A percentile compares a stretch with the other conserved stretches of the same genome.
Evolutionary conservation across 2,329 filamentous ascomycete genomes (phyloP).

Genomic region (Juglanconis sp.): DNA sequence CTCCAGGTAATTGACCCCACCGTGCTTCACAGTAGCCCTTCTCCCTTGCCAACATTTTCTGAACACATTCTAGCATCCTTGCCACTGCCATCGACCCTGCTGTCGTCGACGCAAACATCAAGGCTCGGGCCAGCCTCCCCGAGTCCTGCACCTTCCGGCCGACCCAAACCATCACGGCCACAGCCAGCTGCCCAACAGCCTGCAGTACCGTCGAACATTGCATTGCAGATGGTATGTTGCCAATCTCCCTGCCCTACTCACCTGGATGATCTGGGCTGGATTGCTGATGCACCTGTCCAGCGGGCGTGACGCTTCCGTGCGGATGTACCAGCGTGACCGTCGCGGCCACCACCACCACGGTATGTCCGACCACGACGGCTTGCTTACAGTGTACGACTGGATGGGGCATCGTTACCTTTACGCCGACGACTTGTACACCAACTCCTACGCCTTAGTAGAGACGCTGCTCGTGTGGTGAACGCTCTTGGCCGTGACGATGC

Average conservation of each 20-base stretch:
- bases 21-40: background rate
- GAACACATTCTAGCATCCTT: background rate
- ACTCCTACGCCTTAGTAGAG: background rate
- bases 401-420: background rate
- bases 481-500: background rate
- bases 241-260: background rate
- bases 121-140: background rate
- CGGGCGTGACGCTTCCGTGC: background rate
- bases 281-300: background rate
- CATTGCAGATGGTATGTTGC: background rate
- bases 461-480: too few species aligned
- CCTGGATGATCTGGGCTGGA: background rate
- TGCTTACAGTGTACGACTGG: constrained; percentile 10
- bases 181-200: constrained; percentile 4
- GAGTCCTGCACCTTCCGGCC: constrained; percentile 4
- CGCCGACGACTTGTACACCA: background rate
- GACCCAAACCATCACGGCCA: constrained; percentile 10
- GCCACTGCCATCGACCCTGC: background rate
- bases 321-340: constrained; percentile 2
- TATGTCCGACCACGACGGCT: constrained; percentile 4
- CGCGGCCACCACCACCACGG: constrained; percentile 1
- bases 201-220: background rate
- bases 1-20: background rate
- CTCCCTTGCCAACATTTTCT: too few species aligned
- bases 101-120: background rate